Percentiles rank a stretch among this genome's conserved stretches.
Conservation (phyloP, 441 rosid species). For the Breynia disticha region DNA sequence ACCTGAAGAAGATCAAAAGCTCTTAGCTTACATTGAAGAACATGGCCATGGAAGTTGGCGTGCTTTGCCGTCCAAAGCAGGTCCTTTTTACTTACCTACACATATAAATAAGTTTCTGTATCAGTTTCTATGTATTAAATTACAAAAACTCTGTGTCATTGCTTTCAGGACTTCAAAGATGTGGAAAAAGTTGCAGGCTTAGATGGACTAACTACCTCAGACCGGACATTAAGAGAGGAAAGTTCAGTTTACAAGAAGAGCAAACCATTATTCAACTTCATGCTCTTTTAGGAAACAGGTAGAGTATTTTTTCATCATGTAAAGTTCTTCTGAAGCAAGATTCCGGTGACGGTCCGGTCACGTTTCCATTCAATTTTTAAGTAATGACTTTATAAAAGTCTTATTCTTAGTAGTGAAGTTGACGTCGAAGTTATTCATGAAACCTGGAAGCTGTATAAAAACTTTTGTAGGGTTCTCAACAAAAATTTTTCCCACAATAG, state of each 20-base stretch:
- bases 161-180: conserved; percentile 73
- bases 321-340: too few species aligned
- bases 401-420: too few species aligned
- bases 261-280: conserved; percentile 98
- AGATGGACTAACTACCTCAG: conserved; percentile 97
- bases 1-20: conserved; percentile 92
- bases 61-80: conserved; percentile 84
- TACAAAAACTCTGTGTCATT: not conserved
- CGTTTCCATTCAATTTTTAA: too few species aligned
- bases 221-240: conserved; percentile 95
- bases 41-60: conserved; percentile 99
- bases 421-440: too few species aligned
- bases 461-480: too few species aligned
- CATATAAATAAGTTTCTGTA: not conserved
- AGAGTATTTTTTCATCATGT: too few species aligned
- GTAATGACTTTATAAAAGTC: too few species aligned
- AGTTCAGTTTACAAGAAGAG: conserved; percentile 90
- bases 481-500: too few species aligned
- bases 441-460: too few species aligned
- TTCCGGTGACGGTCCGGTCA: too few species aligned
- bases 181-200: conserved; percentile 97
- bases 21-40: conserved; percentile 78
- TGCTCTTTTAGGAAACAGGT: conserved; percentile 98
- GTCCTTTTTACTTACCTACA: conserved; percentile 22
- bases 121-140: not conserved